A percentile compares a stretch with the other conserved stretches of the same genome.
Conservation (phyloP, 495 filamentous ascomycete genomes). For the Neurospora pannonica region DNA sequence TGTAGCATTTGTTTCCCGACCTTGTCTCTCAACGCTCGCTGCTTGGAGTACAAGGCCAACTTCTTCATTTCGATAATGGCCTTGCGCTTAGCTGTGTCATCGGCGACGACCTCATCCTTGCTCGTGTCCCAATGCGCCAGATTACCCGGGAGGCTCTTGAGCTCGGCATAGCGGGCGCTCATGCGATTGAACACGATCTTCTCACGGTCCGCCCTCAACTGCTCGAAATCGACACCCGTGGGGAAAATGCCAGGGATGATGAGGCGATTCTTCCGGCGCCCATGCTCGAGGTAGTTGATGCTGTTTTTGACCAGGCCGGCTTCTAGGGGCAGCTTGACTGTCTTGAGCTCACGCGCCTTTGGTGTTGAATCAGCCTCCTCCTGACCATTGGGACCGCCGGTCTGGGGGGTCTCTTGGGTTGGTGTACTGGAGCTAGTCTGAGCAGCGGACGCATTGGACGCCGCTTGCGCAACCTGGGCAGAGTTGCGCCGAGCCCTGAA, state of each 20-base stretch:
- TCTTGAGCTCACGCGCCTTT: constrained; percentile 38
- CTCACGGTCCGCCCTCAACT: constrained; percentile 74
- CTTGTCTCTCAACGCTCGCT: constrained; percentile 72
- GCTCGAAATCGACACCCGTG: constrained; percentile 73
- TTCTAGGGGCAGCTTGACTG: constrained; percentile 58
- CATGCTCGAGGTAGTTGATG: constrained; percentile 75
- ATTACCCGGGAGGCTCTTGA: constrained; percentile 74
- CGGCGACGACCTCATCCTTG: constrained; percentile 56
- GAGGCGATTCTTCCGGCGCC: constrained; percentile 56
- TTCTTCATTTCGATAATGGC: constrained; percentile 89
- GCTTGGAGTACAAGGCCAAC: constrained; percentile 72
- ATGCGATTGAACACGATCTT: constrained; percentile 84
- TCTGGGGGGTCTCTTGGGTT: constrained; percentile 40
- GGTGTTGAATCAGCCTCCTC: constrained; percentile 18
- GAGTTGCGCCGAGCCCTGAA: constrained; percentile 56
- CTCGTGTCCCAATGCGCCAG: constrained; percentile 75
- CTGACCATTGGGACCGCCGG: constrained; percentile 17
- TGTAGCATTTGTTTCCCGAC: constrained; percentile 84
- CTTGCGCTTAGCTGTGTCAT: constrained; percentile 79
- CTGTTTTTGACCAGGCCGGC: constrained; percentile 37
- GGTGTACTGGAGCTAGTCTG: constrained; percentile 43
- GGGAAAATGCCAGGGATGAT: constrained; percentile 83
- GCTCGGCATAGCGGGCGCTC: constrained; percentile 66
- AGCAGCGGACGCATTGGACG: constrained; percentile 18
- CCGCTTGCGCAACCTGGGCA: constrained; percentile 45